Base-by-base conservation (phyloP, 1,139 yeast species). In the Geotrichum carabidarum region DNA sequence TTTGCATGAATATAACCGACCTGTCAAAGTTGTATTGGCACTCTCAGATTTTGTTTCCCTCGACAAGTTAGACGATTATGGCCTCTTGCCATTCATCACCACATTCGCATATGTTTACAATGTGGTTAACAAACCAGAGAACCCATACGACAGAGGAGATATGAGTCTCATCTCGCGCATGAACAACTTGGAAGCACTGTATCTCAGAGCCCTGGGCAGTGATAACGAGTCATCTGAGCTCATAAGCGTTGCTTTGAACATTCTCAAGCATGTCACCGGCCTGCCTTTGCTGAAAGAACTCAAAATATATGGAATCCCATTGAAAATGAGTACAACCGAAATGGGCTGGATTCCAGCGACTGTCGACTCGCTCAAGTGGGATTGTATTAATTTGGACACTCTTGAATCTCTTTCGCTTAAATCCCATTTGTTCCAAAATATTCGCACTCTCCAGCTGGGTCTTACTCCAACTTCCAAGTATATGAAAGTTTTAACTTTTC, bases 351-450 rank as follows among this genome's bases (percentile, higher is more conserved):
- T 44, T 32, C 48, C 48, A 5, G 27, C 9, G 6, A 14, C 40
- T 15, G 48, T 44, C 14, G 17, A 44, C 40, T 44, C 48, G 31
- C 48, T 44, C 12, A 44, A 44, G 34, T 44, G 48, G 48, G 48
- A 44, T 12, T 44, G 48, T 37, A 32, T 32, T 6, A 32, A 14
- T 15, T 27, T 15, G 8, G 40, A 17, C 35, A 5, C 38, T 11
- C 30, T 18, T 31, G 12, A 5, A 6, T 32, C 40, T 5, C 40
- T 9, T 11, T 11, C 30, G 8, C 40, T 34, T n/a, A 17, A 32
- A 32, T 6, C n/a, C 8, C 14, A 14, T 44, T 17, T 34, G 31
- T 34, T 44, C 8, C 22, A 34, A 12, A 44, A 44, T 14, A 34
- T 44, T 4, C 35, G 18, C 15, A 27, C 32, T 32, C 27, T 44